These are phyloP conservation scores for Eudorina sp. DNA, from an alignment of 139 green algal species.

Conservation along the genomic window DNA sequence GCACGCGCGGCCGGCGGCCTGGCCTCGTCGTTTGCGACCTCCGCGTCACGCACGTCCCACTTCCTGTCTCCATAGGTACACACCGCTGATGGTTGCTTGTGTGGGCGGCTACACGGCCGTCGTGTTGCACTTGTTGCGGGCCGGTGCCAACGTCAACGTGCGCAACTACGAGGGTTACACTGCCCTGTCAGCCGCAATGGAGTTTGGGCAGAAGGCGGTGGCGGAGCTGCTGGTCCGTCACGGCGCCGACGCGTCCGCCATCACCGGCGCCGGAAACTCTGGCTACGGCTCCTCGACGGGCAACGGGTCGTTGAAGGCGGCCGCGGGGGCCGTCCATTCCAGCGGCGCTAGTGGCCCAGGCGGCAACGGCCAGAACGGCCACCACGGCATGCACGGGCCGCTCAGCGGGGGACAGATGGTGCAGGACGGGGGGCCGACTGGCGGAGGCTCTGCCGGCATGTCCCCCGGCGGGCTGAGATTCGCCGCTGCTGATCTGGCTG, in stretches of 20 bases:
- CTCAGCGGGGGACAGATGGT: background rate
- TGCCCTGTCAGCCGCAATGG: conserved; percentile 30
- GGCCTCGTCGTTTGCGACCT: too few species aligned
- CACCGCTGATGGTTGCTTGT: conserved; percentile 44
- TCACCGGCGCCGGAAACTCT: background rate
- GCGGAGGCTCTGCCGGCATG: background rate
- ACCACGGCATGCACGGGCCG: background rate
- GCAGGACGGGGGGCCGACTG: background rate
- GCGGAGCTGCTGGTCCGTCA: conserved; percentile 43
- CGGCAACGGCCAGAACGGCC: background rate
- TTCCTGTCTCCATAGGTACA: conserved; percentile 23
- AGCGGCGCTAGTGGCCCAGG: background rate
- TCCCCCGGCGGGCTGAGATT: background rate
- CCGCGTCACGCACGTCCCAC: background rate
- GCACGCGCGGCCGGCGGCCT: too few species aligned
- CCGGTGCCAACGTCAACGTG: conserved; percentile 46
- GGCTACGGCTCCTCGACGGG: background rate
- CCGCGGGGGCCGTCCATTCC: background rate
- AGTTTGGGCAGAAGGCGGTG: conserved; percentile 45
- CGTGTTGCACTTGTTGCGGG: conserved; percentile 39
- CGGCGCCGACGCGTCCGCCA: conserved; percentile 25
- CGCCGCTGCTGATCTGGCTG: background rate
- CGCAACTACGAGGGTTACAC: conserved; percentile 52
- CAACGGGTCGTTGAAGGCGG: conserved; percentile 33
- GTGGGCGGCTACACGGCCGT: conserved; percentile 49